phyloP scores from a whole-genome alignment of 768 basidiomycete genomes.

The Porphyrellus cyaneotinctus region DNA sequence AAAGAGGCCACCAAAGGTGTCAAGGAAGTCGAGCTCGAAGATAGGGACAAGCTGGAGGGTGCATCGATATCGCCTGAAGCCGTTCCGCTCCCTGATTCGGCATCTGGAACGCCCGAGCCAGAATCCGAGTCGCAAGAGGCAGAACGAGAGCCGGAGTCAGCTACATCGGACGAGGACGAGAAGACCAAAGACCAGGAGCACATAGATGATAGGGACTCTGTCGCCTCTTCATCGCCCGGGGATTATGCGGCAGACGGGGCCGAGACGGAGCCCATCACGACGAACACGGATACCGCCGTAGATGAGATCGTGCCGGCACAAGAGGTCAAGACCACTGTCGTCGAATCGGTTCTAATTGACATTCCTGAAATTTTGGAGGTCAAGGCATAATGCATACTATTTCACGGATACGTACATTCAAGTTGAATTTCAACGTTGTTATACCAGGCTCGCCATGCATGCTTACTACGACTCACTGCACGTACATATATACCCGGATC shows the following conservation, averaged over 20 bases:
- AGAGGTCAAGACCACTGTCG: slow-evolving; percentile 4
- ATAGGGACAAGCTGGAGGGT: slow-evolving; percentile 19
- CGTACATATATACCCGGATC: slow-evolving; percentile 20
- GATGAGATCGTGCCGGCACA: slow-evolving; percentile 5
- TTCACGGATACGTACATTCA: background rate
- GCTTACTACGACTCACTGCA: slow-evolving; percentile 14
- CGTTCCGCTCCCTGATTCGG: slow-evolving; percentile 39
- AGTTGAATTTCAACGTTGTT: background rate
- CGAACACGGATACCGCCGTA: background rate
- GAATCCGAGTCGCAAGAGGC: slow-evolving; percentile 9
- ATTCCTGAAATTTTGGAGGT: slow-evolving; percentile 17
- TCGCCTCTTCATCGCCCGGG: slow-evolving; percentile 21
- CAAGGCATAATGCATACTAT: slow-evolving; percentile 11
- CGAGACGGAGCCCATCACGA: slow-evolving; percentile 2
- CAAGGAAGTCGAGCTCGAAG: slow-evolving; percentile 61
- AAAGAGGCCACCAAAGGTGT: slow-evolving; percentile 72
- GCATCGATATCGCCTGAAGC: slow-evolving; percentile 27
- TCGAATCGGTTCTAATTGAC: slow-evolving; percentile 7
- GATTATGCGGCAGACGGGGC: slow-evolving; percentile 1
- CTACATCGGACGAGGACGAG: slow-evolving; percentile 3
- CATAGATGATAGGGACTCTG: slow-evolving; percentile 17
- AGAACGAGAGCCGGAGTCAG: slow-evolving; percentile 3
- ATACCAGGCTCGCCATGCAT: slow-evolving; percentile 5
- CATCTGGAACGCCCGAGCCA: slow-evolving; percentile 22
- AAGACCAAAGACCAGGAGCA: slow-evolving; percentile 12